These are phyloP conservation scores for Pichia heedii DNA, from an alignment of 805 yeast species.

Conservation along the genomic window DNA sequence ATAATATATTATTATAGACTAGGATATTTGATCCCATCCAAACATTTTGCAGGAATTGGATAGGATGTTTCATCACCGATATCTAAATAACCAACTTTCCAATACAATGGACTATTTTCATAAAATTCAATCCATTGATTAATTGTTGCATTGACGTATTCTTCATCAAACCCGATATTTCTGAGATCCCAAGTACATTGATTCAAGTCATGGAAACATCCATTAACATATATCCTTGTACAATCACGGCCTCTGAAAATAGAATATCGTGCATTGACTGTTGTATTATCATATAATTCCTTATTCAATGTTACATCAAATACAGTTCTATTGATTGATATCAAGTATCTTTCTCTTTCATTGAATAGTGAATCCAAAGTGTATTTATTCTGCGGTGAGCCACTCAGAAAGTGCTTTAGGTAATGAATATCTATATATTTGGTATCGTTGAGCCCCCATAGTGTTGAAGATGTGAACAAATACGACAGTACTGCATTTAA, in stretches of 20 bases:
- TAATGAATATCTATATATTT: slow-evolving; percentile 38
- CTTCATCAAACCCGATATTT: slow-evolving; percentile 36
- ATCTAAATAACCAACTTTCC: slow-evolving; percentile 51
- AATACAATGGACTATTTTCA: slow-evolving; percentile 37
- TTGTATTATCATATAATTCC: slow-evolving; percentile 39
- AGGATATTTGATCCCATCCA: slow-evolving; percentile 5
- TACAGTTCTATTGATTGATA: slow-evolving; percentile 52
- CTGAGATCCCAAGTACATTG: slow-evolving; percentile 61
- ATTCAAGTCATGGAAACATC: slow-evolving; percentile 46
- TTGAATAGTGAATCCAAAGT: slow-evolving; percentile 35
- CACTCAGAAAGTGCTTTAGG: slow-evolving; percentile 16
- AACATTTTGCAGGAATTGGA: neutral
- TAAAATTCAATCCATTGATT: slow-evolving; percentile 46
- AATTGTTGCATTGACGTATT: slow-evolving; percentile 31
- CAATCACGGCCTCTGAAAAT: slow-evolving; percentile 58
- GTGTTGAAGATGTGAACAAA: slow-evolving; percentile 45
- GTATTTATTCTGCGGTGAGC: slow-evolving; percentile 22
- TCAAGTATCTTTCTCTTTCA: slow-evolving; percentile 29
- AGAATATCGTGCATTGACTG: slow-evolving; percentile 37
- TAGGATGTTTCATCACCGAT: neutral
- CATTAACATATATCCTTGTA: slow-evolving; percentile 62
- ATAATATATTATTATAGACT: too few relatives aligned
- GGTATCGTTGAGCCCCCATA: slow-evolving; percentile 53
- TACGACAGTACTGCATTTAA: slow-evolving; percentile 44
- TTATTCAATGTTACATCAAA: slow-evolving; percentile 51